Base-by-base conservation (phyloP, 2,329 filamentous ascomycete species). In the Fusarium marasasianum region DNA sequence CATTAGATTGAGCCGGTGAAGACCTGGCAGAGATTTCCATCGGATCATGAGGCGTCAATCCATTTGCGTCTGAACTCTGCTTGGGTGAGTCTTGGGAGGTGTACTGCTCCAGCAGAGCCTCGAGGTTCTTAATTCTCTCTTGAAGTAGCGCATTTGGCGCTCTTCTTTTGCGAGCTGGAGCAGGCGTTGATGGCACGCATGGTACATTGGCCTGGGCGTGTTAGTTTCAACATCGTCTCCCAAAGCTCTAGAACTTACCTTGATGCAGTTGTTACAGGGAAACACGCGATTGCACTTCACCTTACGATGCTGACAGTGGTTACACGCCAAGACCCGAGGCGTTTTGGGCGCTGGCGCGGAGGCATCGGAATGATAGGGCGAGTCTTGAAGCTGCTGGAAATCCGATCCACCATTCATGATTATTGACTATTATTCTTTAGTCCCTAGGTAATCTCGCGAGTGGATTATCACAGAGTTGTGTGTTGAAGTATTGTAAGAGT, bases 241-340 rank as follows among this genome's bases (percentile, higher is more conserved):
- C 9, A 8, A 6, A 12, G 7, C 4, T 53, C 8, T 1, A 17
- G 18, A 2, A 0, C 15, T 5, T 2, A 63, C 66, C 29, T 69
- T 69, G 10, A 38, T 24, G 33, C 66, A 69, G 14, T 69, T 63
- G 4, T 22, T 50, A 18, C 66, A 69, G 4, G 66, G 66, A 45
- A 69, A 69, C 5, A 69, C 33, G 10, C 66, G 66, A 24, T 69
- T 69, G 50, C 66, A 69, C 51, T 64, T 69, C 14, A 69, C 67
- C 6, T 69, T 69, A 20, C 66, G 66, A 31, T 69, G 65, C 26
- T 69, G 66, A 18, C 66, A 69, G 31, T 69, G 66, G 37, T 54
- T 69, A 11, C 66, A 69, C 9, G 66, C 64, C 24, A 69, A 48
- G n/a, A 69, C 38, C 12, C 66, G 56, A 31, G 48, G 56, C 2